Conservation (phyloP, 768 basidiomycete species). For the Lactarius tabidus region DNA sequence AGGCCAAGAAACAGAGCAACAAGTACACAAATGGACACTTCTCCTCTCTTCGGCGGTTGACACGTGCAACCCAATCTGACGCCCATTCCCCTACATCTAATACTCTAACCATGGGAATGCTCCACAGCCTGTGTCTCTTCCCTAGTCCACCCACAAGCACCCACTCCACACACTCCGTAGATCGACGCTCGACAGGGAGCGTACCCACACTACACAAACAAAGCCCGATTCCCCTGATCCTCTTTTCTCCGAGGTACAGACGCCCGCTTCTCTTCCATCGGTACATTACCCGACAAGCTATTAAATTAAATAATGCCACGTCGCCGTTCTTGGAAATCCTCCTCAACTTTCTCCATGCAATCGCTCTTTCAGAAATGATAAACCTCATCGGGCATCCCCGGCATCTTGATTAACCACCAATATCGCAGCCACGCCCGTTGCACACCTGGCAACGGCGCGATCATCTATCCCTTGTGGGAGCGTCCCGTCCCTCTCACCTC, state of each 20-base stretch:
- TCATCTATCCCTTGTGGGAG: neutral
- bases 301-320: neutral
- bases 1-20: slow-evolving; percentile 6
- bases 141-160: neutral
- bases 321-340: neutral
- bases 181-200: neutral
- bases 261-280: neutral
- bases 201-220: neutral
- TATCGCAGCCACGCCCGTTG: neutral
- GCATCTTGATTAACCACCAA: neutral
- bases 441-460: neutral
- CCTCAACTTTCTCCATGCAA: neutral
- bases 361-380: neutral
- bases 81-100: neutral
- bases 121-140: neutral
- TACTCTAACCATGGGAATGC: neutral
- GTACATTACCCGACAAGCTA: neutral
- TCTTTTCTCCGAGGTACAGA: neutral
- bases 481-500: neutral
- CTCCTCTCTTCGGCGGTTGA: neutral
- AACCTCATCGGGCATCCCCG: neutral
- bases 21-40: slow-evolving; percentile 3
- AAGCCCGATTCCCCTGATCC: neutral
- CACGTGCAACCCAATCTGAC: neutral
- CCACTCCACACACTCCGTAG: neutral